phyloP scores from a whole-genome alignment of 176 grass and related monocot species.

The Avena atlantica region DNA sequence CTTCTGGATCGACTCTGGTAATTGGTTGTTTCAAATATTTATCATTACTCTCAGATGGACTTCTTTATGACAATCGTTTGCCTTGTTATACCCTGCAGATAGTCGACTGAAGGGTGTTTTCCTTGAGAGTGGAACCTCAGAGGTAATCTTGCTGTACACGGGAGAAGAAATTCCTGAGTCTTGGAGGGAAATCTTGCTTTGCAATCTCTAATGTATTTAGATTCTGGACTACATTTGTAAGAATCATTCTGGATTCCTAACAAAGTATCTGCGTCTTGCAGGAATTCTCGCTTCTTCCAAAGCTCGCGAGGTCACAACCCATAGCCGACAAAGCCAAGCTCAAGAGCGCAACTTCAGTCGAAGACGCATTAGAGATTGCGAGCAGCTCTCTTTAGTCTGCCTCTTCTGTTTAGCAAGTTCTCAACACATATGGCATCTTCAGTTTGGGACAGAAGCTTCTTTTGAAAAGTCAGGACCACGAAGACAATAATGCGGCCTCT shows the following conservation, averaged over 20 bases:
- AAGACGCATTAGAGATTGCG: conserved; percentile 81
- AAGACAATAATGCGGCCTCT: conserved; percentile 10
- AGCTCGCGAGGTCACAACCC: conserved; percentile 77
- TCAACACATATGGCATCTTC: conserved; percentile 10
- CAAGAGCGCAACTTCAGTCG: conserved; percentile 64
- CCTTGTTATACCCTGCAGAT: conserved; percentile 52
- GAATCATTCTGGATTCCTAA: conserved; percentile 5
- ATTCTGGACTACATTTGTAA: background rate
- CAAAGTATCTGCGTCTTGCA: conserved; percentile 52
- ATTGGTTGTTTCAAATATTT: conserved; percentile 35
- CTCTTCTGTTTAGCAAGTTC: background rate
- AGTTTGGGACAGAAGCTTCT: background rate
- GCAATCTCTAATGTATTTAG: background rate
- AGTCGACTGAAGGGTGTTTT: conserved; percentile 91
- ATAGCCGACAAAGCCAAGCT: conserved; percentile 78
- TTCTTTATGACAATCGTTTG: conserved; percentile 20
- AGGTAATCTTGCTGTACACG: conserved; percentile 51
- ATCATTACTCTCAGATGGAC: conserved; percentile 11
- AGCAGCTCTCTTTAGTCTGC: conserved; percentile 46
- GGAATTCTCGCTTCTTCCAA: conserved; percentile 79
- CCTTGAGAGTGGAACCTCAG: conserved; percentile 91
- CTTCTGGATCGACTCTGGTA: conserved; percentile 96
- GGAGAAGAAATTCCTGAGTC: background rate
- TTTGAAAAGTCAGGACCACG: background rate
- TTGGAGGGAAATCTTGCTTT: background rate